Percentiles rank a stretch among this genome's conserved stretches.
Conservation (phyloP, 2,329 filamentous ascomycete species). For the Chaetothyriales sp. region DNA sequence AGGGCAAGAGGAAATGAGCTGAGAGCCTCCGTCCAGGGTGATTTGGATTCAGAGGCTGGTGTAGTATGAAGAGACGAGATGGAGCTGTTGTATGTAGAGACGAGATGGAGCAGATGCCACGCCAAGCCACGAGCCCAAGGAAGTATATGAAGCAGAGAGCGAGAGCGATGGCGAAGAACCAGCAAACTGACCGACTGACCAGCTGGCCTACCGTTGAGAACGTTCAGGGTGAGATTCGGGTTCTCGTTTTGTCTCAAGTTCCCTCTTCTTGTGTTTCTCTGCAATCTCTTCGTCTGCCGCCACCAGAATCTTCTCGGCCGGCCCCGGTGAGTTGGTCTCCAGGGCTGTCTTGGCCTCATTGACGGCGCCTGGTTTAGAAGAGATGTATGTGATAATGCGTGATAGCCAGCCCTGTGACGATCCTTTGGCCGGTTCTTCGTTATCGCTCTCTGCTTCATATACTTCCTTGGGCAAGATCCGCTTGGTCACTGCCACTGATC, state of each 20-base stretch:
- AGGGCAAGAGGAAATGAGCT: background rate
- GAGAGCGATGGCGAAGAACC: slow-evolving; percentile 20
- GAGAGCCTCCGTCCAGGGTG: background rate
- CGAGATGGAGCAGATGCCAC: background rate
- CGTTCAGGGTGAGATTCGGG: slow-evolving; percentile 2
- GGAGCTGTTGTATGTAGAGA: background rate
- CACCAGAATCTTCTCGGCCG: slow-evolving; percentile 15
- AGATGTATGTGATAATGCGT: slow-evolving; percentile 22
- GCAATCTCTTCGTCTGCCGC: slow-evolving; percentile 21
- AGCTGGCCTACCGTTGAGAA: background rate
- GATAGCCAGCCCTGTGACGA: slow-evolving; percentile 21
- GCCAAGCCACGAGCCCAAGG: slow-evolving; percentile 18
- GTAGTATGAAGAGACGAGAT: background rate
- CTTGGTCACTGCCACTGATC: slow-evolving; percentile 14
- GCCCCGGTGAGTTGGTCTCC: slow-evolving; percentile 14
- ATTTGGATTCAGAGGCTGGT: background rate
- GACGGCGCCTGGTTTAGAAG: slow-evolving; percentile 20
- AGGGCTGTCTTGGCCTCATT: slow-evolving; percentile 23
- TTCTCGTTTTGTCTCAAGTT: slow-evolving; percentile 7
- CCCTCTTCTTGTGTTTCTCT: slow-evolving; percentile 16
- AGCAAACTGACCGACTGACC: no score
- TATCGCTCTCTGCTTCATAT: slow-evolving; percentile 23
- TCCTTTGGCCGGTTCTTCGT: slow-evolving; percentile 19
- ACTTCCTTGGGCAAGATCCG: slow-evolving; percentile 28
- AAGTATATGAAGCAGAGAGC: slow-evolving; percentile 25